Evolutionary conservation across 2,329 filamentous ascomycete species (phyloP).

Genomic region (Beauveria sp.): DNA sequence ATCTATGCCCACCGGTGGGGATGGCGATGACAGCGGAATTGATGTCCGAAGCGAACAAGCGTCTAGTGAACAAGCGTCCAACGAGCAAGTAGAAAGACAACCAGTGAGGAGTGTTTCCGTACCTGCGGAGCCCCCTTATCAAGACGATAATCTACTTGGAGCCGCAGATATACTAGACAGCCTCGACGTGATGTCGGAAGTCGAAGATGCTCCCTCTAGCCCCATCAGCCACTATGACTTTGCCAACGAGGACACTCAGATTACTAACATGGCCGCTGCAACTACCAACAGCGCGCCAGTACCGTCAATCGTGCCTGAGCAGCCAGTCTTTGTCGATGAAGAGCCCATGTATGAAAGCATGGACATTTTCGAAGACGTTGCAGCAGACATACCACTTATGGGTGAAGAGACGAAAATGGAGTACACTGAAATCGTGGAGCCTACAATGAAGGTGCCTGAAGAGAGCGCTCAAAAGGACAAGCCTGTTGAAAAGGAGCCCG

Average conservation of each 20-base stretch:
- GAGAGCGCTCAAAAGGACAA: neutral
- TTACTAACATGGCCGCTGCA: neutral
- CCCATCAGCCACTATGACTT: neutral
- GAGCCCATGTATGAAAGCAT: neutral
- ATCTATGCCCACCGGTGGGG: neutral
- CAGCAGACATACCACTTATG: neutral
- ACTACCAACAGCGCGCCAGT: neutral
- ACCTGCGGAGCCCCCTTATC: neutral
- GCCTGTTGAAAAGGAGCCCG: neutral
- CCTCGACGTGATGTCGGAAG: constrained; percentile 1
- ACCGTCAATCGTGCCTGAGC: neutral
- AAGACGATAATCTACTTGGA: neutral
- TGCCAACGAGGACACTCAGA: neutral
- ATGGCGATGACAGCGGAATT: constrained; percentile 4
- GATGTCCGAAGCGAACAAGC: constrained; percentile 5
- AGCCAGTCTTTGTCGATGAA: neutral
- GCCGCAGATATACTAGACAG: constrained; percentile 2
- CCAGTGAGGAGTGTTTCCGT: neutral
- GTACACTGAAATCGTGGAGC: neutral
- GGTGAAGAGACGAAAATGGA: neutral
- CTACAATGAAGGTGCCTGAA: neutral
- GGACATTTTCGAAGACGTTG: neutral
- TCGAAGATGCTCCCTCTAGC: neutral
- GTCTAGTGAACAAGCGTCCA: neutral
- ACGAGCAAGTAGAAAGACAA: neutral